Base-by-base conservation (phyloP, 768 basidiomycete species). In the Pleurotus citrinopileatus region DNA sequence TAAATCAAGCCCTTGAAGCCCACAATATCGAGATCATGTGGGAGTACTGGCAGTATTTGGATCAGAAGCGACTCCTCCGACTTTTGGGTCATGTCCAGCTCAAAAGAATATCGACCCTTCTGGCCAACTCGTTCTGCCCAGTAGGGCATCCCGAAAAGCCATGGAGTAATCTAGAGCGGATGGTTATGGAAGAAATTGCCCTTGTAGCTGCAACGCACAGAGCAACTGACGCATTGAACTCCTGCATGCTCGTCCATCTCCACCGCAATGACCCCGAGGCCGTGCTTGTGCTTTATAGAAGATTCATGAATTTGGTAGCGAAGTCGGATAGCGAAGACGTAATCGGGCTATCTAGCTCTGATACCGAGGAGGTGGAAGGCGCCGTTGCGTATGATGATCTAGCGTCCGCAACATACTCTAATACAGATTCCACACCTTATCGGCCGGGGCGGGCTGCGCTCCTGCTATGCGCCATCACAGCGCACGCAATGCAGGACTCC, bases 401-500 rank as follows among this genome's bases (percentile, higher is more conserved):
- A 32, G 59, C 55, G 20, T 57, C 63, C 4, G 60, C 63, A 51
- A 58, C 61, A 34, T 57, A 66, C 17, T 42, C 59, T 20, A 56
- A 59, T 32, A 54, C 58, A 3, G 46, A 52, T 32, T 46, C 26
- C 26, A 32, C 53, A 29, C 61, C 53, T 20, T 55, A 46, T 55
- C 58, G 56, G 57, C 72, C 59, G 48, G 73, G 68, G 32, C 71
- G 68, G n/a, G 62, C 67, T 27, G 61, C 70, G 1, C 56, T 84
- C 27, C 67, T 87, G 22, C 71, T 86, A 27, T 74, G 74, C 9
- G 82, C 74, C 4, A 68, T 82, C n/a, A 71, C 81, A 19, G 90
- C 90, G 13, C 70, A 82, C 63, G 84, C 85, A 3, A 76, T 83
- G 63, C 67, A 72, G 26, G 70, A 81, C 60, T 72, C 76, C n/a